Percentiles rank a stretch among this genome's conserved stretches.
Conservation (phyloP, 129 eudicot genomes). For the Centella asiatica region DNA sequence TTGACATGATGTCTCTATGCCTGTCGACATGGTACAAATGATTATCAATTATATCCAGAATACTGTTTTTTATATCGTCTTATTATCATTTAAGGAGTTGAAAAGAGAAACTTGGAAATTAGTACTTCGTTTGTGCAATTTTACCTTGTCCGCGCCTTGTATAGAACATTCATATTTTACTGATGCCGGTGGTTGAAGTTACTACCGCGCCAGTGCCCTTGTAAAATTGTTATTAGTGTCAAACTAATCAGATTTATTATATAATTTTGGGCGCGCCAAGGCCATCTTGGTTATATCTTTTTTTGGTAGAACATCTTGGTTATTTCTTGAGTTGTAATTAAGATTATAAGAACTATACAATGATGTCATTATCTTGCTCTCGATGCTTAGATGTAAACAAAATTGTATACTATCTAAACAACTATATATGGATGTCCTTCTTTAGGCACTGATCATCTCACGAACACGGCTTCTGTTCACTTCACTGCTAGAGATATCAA, state of each 20-base stretch:
- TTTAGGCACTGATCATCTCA: slow-evolving; percentile 48
- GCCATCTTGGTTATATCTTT: too few relatives aligned
- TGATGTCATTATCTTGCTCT: not conserved
- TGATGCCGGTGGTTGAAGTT: not conserved
- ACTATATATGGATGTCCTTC: not conserved
- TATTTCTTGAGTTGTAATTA: too few relatives aligned
- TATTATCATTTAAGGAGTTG: too few relatives aligned
- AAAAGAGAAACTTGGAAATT: too few relatives aligned
- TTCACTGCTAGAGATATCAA: slow-evolving; percentile 22
- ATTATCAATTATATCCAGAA: not conserved
- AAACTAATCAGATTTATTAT: too few relatives aligned
- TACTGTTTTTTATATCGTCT: not conserved
- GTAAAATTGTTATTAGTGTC: too few relatives aligned
- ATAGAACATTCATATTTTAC: not conserved
- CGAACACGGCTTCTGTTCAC: slow-evolving; percentile 15
- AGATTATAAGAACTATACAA: too few relatives aligned
- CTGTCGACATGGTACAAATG: not conserved
- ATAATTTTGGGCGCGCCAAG: too few relatives aligned
- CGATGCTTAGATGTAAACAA: not conserved
- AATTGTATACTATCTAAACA: not conserved
- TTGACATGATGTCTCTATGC: not conserved
- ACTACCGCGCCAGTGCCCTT: too few relatives aligned
- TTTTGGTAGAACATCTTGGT: too few relatives aligned
- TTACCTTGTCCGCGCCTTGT: not conserved
- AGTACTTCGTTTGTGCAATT: not conserved